These are phyloP conservation scores for Stylosanthes scabra DNA, from an alignment of 331 rosid genomes.

Conservation along the genomic window DNA sequence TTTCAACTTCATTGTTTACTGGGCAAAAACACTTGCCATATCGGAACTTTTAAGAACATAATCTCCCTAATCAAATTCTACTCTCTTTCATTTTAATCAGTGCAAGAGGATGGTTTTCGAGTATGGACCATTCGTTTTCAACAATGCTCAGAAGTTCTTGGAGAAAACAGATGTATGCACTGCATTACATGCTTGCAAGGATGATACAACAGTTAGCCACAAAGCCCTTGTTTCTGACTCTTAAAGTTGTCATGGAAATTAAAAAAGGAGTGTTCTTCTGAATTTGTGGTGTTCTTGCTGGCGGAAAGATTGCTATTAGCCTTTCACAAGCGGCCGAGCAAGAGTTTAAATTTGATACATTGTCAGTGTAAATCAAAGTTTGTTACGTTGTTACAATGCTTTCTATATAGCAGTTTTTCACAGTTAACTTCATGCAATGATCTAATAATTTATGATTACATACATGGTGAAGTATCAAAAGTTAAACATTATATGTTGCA, in stretches of 20 bases:
- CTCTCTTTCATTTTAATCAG: slow-evolving; percentile 48
- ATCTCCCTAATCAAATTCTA: slow-evolving; percentile 26
- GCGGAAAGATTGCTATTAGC: slow-evolving; percentile 9
- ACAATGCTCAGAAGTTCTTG: slow-evolving; percentile 78
- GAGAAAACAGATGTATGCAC: slow-evolving; percentile 74
- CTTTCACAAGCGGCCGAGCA: neutral
- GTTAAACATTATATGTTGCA: neutral
- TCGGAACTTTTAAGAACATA: too few relatives aligned
- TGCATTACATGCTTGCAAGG: slow-evolving; percentile 72
- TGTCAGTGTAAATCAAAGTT: neutral
- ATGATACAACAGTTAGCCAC: neutral
- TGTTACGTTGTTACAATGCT: slow-evolving; percentile 1
- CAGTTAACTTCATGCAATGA: slow-evolving; percentile 5
- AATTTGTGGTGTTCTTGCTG: slow-evolving; percentile 27
- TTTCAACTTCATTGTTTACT: too few relatives aligned
- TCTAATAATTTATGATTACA: neutral
- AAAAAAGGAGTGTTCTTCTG: neutral
- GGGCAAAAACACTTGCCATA: too few relatives aligned
- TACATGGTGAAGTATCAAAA: neutral
- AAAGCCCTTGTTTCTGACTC: slow-evolving; percentile 50
- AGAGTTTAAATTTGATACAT: slow-evolving; percentile 3
- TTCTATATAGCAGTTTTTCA: slow-evolving; percentile 16
- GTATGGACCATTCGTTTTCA: slow-evolving; percentile 70
- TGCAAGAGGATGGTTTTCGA: slow-evolving; percentile 82
- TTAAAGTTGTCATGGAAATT: slow-evolving; percentile 25